Conservation (phyloP, 2,329 filamentous ascomycete genomes). For the Aureobasidium sp. region DNA sequence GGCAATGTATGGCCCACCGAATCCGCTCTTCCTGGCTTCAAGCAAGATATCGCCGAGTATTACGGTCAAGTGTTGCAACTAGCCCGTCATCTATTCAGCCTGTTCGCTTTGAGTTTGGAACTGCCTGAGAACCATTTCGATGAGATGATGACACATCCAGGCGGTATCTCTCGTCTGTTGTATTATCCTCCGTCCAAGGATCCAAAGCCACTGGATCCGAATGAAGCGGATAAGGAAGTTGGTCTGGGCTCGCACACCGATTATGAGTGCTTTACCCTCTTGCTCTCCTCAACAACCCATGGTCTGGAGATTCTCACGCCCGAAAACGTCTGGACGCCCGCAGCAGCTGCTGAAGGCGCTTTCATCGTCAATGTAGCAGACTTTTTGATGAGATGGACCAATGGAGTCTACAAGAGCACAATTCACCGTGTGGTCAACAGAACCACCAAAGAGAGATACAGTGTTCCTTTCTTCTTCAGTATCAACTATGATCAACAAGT, state of each 20-base stretch:
- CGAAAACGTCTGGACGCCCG: slow-evolving; percentile 33
- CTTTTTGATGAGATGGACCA: slow-evolving; percentile 32
- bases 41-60: slow-evolving; percentile 25
- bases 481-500: slow-evolving; percentile 12
- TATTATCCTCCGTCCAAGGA: slow-evolving; percentile 33
- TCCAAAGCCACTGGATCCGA: slow-evolving; percentile 10
- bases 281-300: slow-evolving; percentile 33
- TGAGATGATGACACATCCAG: slow-evolving; percentile 25
- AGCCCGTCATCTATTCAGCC: slow-evolving; percentile 30
- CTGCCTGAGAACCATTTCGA: slow-evolving; percentile 35
- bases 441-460: slow-evolving; percentile 43
- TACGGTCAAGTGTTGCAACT: slow-evolving; percentile 29
- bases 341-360: slow-evolving; percentile 33
- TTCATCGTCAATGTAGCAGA: slow-evolving; percentile 45
- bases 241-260: slow-evolving; percentile 33
- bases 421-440: slow-evolving; percentile 50
- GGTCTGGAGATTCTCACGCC: slow-evolving; percentile 34
- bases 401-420: slow-evolving; percentile 45
- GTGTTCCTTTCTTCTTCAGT: slow-evolving; percentile 44
- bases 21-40: slow-evolving; percentile 28
- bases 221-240: slow-evolving; percentile 25
- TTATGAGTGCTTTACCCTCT: slow-evolving; percentile 40
- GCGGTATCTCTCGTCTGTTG: slow-evolving; percentile 29
- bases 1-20: slow-evolving; percentile 23
- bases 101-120: slow-evolving; percentile 34